Conservation (phyloP, 805 yeast genomes). For the Saccharomycopsis oosterbeekiorum region DNA sequence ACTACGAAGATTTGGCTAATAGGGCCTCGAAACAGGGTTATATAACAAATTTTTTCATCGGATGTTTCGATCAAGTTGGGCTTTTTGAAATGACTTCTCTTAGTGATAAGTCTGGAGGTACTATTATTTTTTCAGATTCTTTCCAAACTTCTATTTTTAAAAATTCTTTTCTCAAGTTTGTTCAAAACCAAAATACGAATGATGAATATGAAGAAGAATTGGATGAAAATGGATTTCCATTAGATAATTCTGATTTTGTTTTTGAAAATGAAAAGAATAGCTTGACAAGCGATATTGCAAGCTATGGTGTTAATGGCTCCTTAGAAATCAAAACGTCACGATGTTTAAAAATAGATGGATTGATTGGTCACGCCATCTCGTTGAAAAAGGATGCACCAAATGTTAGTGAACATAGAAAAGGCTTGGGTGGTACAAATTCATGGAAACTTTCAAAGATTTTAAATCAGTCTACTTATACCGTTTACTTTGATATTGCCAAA, state of each 20-base stretch:
- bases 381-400: slow-evolving; percentile 26
- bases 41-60: slow-evolving; percentile 48
- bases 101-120: slow-evolving; percentile 52
- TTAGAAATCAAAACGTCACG: slow-evolving; percentile 44
- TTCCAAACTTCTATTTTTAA: slow-evolving; percentile 59
- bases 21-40: slow-evolving; percentile 41
- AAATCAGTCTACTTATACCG: slow-evolving; percentile 49
- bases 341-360: slow-evolving; percentile 46
- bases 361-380: slow-evolving; percentile 54
- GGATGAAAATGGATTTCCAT: slow-evolving; percentile 3
- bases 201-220: not conserved
- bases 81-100: slow-evolving; percentile 55
- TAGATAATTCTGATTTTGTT: not conserved
- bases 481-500: slow-evolving; percentile 41
- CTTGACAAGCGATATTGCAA: slow-evolving; percentile 23
- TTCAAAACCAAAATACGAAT: slow-evolving; percentile 21
- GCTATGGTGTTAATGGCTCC: slow-evolving; percentile 46
- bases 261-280: slow-evolving; percentile 20
- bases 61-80: slow-evolving; percentile 63
- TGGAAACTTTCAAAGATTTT: slow-evolving; percentile 51
- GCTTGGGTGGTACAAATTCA: slow-evolving; percentile 43
- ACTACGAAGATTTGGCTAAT: slow-evolving; percentile 41
- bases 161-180: slow-evolving; percentile 49
- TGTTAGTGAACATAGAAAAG: slow-evolving; percentile 32
- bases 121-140: slow-evolving; percentile 51